A percentile compares a stretch with the other conserved stretches of the same genome.
Conservation (phyloP, 148 eudicot species). For the Cornus florida region DNA sequence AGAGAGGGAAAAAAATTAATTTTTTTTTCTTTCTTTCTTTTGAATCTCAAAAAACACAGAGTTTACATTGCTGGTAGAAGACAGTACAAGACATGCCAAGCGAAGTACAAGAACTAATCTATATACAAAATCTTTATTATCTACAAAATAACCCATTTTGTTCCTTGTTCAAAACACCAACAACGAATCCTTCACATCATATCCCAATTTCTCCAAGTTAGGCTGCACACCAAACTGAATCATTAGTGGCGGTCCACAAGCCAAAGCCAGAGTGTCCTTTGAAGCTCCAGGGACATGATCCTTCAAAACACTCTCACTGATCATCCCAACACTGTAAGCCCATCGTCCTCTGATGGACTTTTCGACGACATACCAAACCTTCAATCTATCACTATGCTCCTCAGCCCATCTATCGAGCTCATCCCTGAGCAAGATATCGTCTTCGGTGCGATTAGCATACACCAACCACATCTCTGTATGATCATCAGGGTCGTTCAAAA, state of each 20-base stretch:
- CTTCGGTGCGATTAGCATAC: constrained; percentile 86
- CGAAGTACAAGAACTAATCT: too few relatives aligned
- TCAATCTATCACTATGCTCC: constrained; percentile 52
- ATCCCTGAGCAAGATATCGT: constrained; percentile 66
- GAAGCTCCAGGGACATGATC: constrained; percentile 65
- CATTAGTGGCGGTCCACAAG: constrained; percentile 97
- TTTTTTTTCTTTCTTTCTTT: too few relatives aligned
- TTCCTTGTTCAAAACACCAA: constrained; percentile 49
- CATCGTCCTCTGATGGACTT: constrained; percentile 52
- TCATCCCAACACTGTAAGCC: constrained; percentile 61
- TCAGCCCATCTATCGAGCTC: constrained; percentile 82
- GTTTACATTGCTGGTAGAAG: too few relatives aligned
- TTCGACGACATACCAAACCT: constrained; percentile 87
- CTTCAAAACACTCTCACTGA: constrained; percentile 57
- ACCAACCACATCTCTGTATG: constrained; percentile 79
- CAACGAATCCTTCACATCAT: constrained; percentile 59
- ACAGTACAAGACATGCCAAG: too few relatives aligned
- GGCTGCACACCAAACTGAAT: constrained; percentile 86
- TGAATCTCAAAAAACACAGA: too few relatives aligned
- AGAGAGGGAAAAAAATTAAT: too few relatives aligned
- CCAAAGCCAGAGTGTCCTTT: constrained; percentile 55
- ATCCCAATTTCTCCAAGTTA: constrained; percentile 88
- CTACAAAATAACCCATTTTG: too few relatives aligned
- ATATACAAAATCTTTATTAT: too few relatives aligned
- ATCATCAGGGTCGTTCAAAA: constrained; percentile 75